These are phyloP conservation scores for Rhizoclosmatium globosum DNA, from an alignment of 192 early-diverging fungal genomes.

Conservation along the genomic window DNA sequence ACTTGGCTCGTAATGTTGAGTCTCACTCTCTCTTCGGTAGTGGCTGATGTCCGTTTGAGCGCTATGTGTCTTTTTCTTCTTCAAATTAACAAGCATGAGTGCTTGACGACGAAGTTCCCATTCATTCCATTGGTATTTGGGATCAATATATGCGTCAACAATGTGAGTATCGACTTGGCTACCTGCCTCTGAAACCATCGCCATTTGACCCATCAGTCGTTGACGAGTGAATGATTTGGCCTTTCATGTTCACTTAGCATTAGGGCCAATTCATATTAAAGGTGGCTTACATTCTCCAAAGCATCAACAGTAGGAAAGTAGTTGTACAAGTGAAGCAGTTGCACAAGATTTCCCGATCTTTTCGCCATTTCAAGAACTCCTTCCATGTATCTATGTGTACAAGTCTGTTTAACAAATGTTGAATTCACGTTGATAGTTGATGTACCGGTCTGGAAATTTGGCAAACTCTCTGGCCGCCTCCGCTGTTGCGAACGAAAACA, in stretches of 20 bases:
- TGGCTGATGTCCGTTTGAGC: constrained; percentile 56
- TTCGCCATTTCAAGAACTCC: constrained; percentile 56
- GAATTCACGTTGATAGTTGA: not conserved
- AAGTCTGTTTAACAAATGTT: not conserved
- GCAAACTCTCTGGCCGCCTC: constrained; percentile 55
- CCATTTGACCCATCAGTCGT: constrained; percentile 59
- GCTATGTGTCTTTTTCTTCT: constrained; percentile 64
- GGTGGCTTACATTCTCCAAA: constrained; percentile 51
- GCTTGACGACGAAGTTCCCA: constrained; percentile 64
- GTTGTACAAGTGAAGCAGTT: constrained; percentile 64
- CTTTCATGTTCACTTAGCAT: constrained; percentile 2
- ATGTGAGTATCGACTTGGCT: constrained; percentile 69
- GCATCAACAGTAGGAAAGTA: constrained; percentile 71
- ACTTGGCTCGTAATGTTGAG: constrained; percentile 67
- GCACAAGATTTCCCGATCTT: constrained; percentile 53
- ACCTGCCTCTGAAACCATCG: constrained; percentile 62
- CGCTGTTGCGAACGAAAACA: constrained; percentile 55
- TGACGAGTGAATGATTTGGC: constrained; percentile 64
- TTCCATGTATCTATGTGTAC: constrained; percentile 53
- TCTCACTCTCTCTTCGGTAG: constrained; percentile 61
- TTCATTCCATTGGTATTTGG: constrained; percentile 70
- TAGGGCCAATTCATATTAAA: not conserved
- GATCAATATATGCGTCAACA: constrained; percentile 55
- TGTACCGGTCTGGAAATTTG: constrained; percentile 54
- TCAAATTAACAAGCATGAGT: constrained; percentile 67